A percentile compares a stretch with the other conserved stretches of the same genome.
These are phyloP conservation scores for Gossypium lobatum DNA, from an alignment of 441 rosid species.

Conservation along the genomic window DNA sequence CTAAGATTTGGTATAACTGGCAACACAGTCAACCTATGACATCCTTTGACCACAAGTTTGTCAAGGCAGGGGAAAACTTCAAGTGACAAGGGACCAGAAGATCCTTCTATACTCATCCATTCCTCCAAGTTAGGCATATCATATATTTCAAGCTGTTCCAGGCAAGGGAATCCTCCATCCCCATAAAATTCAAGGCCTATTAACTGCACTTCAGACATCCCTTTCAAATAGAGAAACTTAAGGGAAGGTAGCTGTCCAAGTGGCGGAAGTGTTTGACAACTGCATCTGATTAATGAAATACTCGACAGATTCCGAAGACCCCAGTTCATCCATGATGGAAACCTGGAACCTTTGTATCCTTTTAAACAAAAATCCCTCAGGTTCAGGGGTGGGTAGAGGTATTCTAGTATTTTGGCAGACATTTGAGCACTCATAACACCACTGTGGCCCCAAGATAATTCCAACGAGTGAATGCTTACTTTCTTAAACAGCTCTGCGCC, in stretches of 20 bases:
- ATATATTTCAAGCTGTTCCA: conserved; percentile 12
- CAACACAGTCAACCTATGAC: background rate
- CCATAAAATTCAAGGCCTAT: conserved; percentile 12
- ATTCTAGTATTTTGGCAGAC: conserved; percentile 21
- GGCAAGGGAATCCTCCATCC: conserved; percentile 6
- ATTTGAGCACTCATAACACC: background rate
- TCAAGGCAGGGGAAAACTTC: conserved; percentile 2
- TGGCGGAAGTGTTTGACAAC: conserved; percentile 14
- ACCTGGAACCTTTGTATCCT: conserved; percentile 16
- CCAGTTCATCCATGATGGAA: conserved; percentile 26
- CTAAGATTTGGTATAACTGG: conserved; percentile 7
- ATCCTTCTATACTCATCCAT: conserved; percentile 10
- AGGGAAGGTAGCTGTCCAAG: conserved; percentile 22
- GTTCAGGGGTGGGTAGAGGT: conserved; percentile 20
- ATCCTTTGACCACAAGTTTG: conserved; percentile 3
- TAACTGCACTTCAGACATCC: conserved; percentile 8
- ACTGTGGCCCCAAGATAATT: background rate
- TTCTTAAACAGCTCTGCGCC: background rate
- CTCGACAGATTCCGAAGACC: conserved; percentile 10
- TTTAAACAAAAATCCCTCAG: conserved; percentile 11
- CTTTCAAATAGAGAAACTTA: conserved; percentile 6
- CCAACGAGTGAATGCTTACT: conserved; percentile 5
- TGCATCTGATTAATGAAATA: conserved; percentile 11
- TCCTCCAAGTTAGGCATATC: conserved; percentile 5
- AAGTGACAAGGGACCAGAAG: background rate